Conservation (phyloP, 805 yeast species). For the Spathaspora hagerdaliae region DNA sequence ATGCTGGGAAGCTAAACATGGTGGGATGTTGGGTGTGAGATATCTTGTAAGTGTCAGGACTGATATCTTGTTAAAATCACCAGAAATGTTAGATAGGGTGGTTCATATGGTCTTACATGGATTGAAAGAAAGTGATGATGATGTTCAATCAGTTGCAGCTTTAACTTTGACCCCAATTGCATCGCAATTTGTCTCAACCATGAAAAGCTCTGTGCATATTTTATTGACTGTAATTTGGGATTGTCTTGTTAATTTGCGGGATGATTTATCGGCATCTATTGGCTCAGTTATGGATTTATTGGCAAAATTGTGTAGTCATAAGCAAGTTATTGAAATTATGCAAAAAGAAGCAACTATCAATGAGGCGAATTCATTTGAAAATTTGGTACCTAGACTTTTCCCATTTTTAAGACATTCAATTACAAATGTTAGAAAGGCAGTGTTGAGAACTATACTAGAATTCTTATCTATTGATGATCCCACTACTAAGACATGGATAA, state of each 20-base stretch:
- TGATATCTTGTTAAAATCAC: slow-evolving; percentile 61
- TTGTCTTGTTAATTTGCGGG: slow-evolving; percentile 76
- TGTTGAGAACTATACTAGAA: slow-evolving; percentile 72
- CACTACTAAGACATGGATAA: slow-evolving; percentile 65
- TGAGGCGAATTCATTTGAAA: slow-evolving; percentile 57
- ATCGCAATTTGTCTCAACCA: slow-evolving; percentile 70
- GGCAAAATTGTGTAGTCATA: slow-evolving; percentile 80
- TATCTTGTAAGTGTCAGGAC: slow-evolving; percentile 89
- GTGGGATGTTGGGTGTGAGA: slow-evolving; percentile 90
- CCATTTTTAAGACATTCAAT: slow-evolving; percentile 95
- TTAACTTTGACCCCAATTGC: slow-evolving; percentile 90
- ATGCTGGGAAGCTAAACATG: slow-evolving; percentile 97
- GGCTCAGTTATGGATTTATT: slow-evolving; percentile 94
- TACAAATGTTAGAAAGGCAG: slow-evolving; percentile 84
- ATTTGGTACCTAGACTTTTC: slow-evolving; percentile 82
- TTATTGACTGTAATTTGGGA: slow-evolving; percentile 80
- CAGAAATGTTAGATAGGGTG: slow-evolving; percentile 62
- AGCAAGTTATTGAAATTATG: slow-evolving; percentile 70
- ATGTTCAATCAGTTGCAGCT: slow-evolving; percentile 96
- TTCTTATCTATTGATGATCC: slow-evolving; percentile 60
- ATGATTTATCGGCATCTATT: slow-evolving; percentile 90
- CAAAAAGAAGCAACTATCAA: slow-evolving; percentile 53
- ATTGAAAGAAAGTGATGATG: slow-evolving; percentile 74
- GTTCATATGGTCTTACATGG: slow-evolving; percentile 87
- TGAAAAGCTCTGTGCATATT: slow-evolving; percentile 46